Evolutionary conservation across 176 grass and related monocot genomes (phyloP).

Genomic region (Aechmea fasciata): DNA sequence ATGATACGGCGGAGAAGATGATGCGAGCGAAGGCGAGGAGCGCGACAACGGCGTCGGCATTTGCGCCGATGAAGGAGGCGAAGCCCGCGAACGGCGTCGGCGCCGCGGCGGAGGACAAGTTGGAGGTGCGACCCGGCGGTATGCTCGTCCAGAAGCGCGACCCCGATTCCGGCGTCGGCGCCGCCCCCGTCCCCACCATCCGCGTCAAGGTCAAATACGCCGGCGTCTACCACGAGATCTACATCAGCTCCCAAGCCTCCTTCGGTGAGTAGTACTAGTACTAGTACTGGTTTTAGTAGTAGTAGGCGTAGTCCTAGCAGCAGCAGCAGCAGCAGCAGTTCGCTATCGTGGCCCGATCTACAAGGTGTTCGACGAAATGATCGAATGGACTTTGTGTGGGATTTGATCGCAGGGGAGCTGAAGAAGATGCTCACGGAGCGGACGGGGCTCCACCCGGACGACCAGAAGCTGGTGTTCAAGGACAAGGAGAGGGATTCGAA

Average conservation of each 20-base stretch:
- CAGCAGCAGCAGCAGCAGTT: too few relatives aligned
- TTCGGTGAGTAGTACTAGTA: conserved; percentile 42
- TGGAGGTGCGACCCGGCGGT: conserved; percentile 86
- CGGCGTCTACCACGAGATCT: conserved; percentile 83
- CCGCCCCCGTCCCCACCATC: conserved; percentile 61
- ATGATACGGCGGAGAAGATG: conserved; percentile 2
- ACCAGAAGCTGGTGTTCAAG: conserved; percentile 79
- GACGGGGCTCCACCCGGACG: conserved; percentile 72
- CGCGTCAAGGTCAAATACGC: conserved; percentile 74
- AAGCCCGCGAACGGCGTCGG: background rate
- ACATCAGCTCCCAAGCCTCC: conserved; percentile 72
- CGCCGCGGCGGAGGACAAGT: conserved; percentile 40
- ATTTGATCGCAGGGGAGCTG: conserved; percentile 46
- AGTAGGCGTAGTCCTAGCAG: too few relatives aligned
- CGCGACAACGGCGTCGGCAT: background rate
- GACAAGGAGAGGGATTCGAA: conserved; percentile 77
- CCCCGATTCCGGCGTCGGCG: conserved; percentile 28
- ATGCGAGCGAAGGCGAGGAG: conserved; percentile 1
- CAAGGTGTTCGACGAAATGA: conserved; percentile 6
- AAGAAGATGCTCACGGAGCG: conserved; percentile 64
- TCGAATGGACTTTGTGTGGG: background rate
- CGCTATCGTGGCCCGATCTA: too few relatives aligned
- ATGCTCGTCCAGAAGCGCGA: conserved; percentile 93
- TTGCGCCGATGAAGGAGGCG: background rate
- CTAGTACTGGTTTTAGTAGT: too few relatives aligned